Percentiles rank a stretch among this genome's conserved stretches.
These are phyloP conservation scores for Craspedostauros australis DNA, from an alignment of 108 stramenopile genomes.

Conservation along the genomic window DNA sequence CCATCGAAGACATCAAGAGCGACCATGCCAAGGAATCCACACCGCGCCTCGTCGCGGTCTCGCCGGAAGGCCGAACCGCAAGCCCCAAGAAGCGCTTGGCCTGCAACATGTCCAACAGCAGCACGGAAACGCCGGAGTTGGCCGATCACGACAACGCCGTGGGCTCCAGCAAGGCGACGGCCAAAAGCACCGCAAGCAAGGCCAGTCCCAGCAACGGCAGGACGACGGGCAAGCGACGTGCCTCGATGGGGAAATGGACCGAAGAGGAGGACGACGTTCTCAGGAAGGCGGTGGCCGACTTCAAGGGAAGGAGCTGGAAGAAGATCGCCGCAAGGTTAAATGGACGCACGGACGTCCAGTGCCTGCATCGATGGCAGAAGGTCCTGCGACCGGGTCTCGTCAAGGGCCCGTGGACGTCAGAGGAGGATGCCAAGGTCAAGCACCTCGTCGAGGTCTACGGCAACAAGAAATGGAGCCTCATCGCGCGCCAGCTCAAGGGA, in stretches of 20 bases:
- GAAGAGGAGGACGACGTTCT: slow-evolving; percentile 70
- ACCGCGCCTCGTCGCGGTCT: too few relatives aligned
- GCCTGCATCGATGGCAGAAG: slow-evolving; percentile 98
- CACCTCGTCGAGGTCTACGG: slow-evolving; percentile 71
- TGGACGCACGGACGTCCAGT: slow-evolving; percentile 91
- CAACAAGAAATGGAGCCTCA: slow-evolving; percentile 88
- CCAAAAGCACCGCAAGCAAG: too few relatives aligned
- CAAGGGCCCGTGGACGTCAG: slow-evolving; percentile 96
- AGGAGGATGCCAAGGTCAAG: slow-evolving; percentile 85
- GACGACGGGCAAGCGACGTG: slow-evolving; percentile 66
- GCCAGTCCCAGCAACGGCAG: too few relatives aligned
- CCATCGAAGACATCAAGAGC: too few relatives aligned
- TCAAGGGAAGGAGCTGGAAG: slow-evolving; percentile 94
- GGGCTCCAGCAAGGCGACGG: too few relatives aligned
- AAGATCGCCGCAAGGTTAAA: slow-evolving; percentile 75
- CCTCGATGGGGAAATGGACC: slow-evolving; percentile 86
- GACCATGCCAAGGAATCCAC: too few relatives aligned
- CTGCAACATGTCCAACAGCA: too few relatives aligned
- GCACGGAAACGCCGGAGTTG: too few relatives aligned
- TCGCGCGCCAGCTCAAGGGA: slow-evolving; percentile 88
- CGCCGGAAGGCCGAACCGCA: too few relatives aligned
- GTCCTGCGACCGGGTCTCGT: slow-evolving; percentile 95
- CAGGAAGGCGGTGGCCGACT: slow-evolving; percentile 76
- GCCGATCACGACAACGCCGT: too few relatives aligned
- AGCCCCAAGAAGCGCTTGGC: too few relatives aligned